phyloP scores from a whole-genome alignment of 257 asterid species.

The Cynanchum wilfordii region DNA sequence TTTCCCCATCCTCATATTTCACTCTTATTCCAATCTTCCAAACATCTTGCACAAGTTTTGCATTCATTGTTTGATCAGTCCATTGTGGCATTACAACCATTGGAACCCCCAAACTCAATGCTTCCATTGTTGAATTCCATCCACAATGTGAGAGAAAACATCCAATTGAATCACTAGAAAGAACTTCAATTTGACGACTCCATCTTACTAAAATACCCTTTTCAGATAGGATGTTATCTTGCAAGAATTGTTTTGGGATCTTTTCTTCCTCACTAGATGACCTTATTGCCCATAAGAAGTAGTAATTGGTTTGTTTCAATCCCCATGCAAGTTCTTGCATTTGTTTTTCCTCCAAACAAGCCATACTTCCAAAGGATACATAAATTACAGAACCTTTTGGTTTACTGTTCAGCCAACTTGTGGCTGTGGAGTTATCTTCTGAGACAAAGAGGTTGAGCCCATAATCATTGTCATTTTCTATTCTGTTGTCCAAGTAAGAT shows the following conservation, averaged over 20 bases:
- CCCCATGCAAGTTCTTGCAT: constrained; percentile 59
- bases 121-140: constrained; percentile 74
- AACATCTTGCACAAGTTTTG: constrained; percentile 61
- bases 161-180: constrained; percentile 50
- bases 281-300: constrained; percentile 62
- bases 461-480: constrained; percentile 41
- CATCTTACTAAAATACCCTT: constrained; percentile 46
- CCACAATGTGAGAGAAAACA: constrained; percentile 75
- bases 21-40: constrained; percentile 61
- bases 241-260: constrained; percentile 31
- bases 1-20: constrained; percentile 18
- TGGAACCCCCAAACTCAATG: constrained; percentile 67
- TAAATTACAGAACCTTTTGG: constrained; percentile 55
- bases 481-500: constrained; percentile 46
- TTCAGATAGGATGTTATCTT: background rate
- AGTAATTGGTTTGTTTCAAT: constrained; percentile 26
- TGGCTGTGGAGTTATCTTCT: constrained; percentile 33
- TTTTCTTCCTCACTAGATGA: constrained; percentile 27
- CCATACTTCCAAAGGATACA: constrained; percentile 84
- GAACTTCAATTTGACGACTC: constrained; percentile 59
- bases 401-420: constrained; percentile 51
- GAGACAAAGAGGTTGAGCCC: constrained; percentile 44
- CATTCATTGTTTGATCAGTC: constrained; percentile 72
- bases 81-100: constrained; percentile 81
- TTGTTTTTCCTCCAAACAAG: constrained; percentile 33